Evolutionary conservation across 805 yeast species (phyloP), one percentile per base, ranked within the genome.

Genomic region (Blastobotrys mokoenaii): DNA sequence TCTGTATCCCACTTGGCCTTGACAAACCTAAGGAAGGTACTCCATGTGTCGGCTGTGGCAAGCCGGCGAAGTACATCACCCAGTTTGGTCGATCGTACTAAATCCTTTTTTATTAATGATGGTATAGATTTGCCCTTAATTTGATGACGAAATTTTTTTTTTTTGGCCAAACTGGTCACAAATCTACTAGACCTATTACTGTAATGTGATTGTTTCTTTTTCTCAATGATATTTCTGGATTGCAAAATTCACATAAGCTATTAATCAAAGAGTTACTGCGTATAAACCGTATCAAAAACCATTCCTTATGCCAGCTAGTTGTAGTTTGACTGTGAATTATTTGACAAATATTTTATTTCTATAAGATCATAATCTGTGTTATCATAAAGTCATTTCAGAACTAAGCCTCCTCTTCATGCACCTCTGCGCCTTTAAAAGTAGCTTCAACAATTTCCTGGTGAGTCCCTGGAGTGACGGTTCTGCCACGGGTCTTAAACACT

Each of bases 11-110:
- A 54, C 81, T 80, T 62, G 84, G 85, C 34, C 97, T 90, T 72
- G 96, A 96, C 48, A 77, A 70, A 59, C 59, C 58, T 11, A 77
- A 77, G 64, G 70, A 65, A 54, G 90, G 82, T 56, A 85, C 87
- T 54, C 82, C 80, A 66, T 94, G 98, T 80, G 82, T 87, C 52
- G 58, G 58, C 20, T 93, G 97, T 76, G 84, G 74, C 51, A 71
- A 68, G 57, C 67, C 69, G 38, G 98, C 99, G 36, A 65, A 77
- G 51, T 76, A 78, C 62, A 93, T 84, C 76, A 84, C 95, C 59
- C 79, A 93, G 90, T 93, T 93, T 62, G 99, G 99, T 60, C 82
- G 99, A 72, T 85, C 96, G 37, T 93, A 93, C 66, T 93, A 77
- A 34, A 11, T 16, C 14, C 10, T 9, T 32, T 32, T 34, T n/a